Conservation (phyloP, 208 protist genomes). For the Naegleria gruberi region DNA sequence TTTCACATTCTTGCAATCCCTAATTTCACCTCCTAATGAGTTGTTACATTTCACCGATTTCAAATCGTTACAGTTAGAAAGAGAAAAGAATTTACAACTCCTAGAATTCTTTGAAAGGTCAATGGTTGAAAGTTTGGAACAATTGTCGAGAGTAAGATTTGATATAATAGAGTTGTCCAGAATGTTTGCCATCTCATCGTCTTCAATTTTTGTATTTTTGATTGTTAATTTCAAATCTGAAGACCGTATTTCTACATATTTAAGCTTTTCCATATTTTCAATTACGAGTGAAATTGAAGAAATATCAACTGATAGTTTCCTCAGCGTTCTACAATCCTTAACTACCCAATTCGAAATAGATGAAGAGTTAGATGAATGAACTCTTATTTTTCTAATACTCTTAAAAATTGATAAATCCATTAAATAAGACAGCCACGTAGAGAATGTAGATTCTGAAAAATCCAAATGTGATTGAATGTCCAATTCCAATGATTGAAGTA, state of each 20-base stretch:
- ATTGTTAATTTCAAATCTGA: neutral
- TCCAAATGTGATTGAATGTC: too few species aligned
- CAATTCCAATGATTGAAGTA: too few species aligned
- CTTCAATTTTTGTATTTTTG: neutral
- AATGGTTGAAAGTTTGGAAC: neutral
- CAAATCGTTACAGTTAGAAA: neutral
- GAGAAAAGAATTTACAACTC: neutral
- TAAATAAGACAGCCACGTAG: neutral
- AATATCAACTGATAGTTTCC: neutral
- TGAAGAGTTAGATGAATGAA: neutral
- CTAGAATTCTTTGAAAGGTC: neutral
- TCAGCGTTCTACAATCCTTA: neutral
- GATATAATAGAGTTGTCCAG: neutral
- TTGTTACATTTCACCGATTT: neutral
- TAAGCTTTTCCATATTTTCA: neutral
- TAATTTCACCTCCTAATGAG: neutral
- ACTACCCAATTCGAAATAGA: neutral
- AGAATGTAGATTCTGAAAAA: neutral
- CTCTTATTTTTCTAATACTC: too few species aligned
- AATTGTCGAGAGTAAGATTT: neutral
- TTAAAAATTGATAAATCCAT: too few species aligned
- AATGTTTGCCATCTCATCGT: neutral
- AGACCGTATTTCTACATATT: neutral
- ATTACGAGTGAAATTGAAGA: neutral
- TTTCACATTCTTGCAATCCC: neutral